These are phyloP conservation scores for Candida vartiovaarae DNA, from an alignment of 805 yeast species.

Conservation along the genomic window DNA sequence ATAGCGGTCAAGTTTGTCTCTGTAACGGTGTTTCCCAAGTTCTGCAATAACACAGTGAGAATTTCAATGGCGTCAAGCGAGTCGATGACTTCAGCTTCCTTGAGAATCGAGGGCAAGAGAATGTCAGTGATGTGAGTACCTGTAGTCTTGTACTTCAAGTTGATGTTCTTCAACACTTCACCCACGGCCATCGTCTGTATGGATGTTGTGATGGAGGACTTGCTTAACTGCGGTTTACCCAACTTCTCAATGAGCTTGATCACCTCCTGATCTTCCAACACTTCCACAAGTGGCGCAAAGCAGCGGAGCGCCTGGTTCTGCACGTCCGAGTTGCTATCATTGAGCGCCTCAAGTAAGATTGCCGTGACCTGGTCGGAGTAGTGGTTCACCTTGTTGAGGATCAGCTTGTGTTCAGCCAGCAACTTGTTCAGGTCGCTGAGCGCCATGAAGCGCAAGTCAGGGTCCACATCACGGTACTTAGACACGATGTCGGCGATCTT, in stretches of 20 bases:
- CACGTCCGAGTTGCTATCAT: constrained; percentile 64
- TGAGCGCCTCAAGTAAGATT: constrained; percentile 36
- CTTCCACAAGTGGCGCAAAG: constrained; percentile 32
- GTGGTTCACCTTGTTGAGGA: constrained; percentile 22
- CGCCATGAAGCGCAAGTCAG: constrained; percentile 83
- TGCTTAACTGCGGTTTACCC: constrained; percentile 14
- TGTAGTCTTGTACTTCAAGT: constrained; percentile 17
- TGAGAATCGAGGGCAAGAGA: constrained; percentile 31
- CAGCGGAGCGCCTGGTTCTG: constrained; percentile 67
- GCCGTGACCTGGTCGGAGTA: constrained; percentile 31
- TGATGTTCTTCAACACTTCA: constrained; percentile 20
- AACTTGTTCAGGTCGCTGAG: constrained; percentile 59
- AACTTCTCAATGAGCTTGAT: constrained; percentile 14
- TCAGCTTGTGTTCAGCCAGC: constrained; percentile 24
- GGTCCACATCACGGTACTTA: constrained; percentile 59
- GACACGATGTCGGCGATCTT: constrained; percentile 26
- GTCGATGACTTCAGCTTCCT: constrained; percentile 24
- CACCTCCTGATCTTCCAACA: constrained; percentile 20
- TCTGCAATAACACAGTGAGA: constrained; percentile 45
- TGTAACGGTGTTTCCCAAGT: constrained; percentile 37
- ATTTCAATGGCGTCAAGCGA: constrained; percentile 56
- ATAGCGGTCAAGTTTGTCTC: constrained; percentile 27
- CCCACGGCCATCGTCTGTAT: constrained; percentile 23
- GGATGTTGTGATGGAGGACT: constrained; percentile 23
- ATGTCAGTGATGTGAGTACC: constrained; percentile 27